Evolutionary conservation across 2,329 filamentous ascomycete genomes (phyloP), one percentile per base, ranked within the genome.

Genomic region (Huntiella moniliformis): DNA sequence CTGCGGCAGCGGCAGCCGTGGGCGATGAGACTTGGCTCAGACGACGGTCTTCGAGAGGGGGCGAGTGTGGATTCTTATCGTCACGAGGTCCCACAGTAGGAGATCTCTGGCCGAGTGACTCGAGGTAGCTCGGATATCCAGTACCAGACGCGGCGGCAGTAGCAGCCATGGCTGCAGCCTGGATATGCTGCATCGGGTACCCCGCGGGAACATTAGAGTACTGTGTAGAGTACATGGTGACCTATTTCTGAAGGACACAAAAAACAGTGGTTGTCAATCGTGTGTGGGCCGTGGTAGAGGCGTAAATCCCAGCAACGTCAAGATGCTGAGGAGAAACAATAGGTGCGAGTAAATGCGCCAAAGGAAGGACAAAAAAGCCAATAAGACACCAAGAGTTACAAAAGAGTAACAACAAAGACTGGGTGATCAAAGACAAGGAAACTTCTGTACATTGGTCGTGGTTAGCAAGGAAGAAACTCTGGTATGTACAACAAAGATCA

Each of bases 81-180:
- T 74, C 71, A 64, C 87, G 87, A 49, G 82, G 67, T n/a, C 68
- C 66, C 71, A 91, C 77, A 52, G 85, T 75, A 41, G 86, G 85
- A 3, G 85, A 93, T 16, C 76, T 80, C 61, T 72, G 80, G 61
- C 70, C 37, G 63, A 70, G 69, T 64, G 70, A 77, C 56, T 87
- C 82, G 46, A 81, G 76, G 63, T 86, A 75, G 53, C 80, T 78
- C 51, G 81, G 79, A 54, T 81, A 82, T 51, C 67, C 74, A 50
- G 84, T 80, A 36, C 88, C 87, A 4, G 86, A 87, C 8, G 88
- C 88, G 1, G 88, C 87, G 13, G 88, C 88, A 1, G 87, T 94
- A 16, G 82, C 75, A 38, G 82, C 87, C 83, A 94, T 91, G 49
- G 87, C 87, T 42, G 88, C 87, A 11, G 86, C 86, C 61, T 93